Conservation (phyloP, 2,329 filamentous ascomycete species). For the Juglanconis juglandina region DNA sequence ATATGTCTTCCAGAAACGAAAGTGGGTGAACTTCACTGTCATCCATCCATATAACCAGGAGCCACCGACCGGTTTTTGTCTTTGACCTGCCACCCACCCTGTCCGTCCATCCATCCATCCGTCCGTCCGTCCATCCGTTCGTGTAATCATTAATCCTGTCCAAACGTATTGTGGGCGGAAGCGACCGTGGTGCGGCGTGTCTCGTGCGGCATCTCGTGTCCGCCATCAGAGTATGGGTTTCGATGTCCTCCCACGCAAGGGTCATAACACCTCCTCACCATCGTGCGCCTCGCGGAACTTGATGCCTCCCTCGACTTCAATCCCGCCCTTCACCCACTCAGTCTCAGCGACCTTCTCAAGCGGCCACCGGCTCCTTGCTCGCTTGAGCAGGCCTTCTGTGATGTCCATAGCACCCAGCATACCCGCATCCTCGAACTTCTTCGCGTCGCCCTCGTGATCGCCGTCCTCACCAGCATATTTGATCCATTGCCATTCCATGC, state of each 20-base stretch:
- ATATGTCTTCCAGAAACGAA: constrained; percentile 10
- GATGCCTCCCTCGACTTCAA: constrained; percentile 63
- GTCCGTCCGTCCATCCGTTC: neutral
- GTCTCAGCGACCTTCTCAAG: constrained; percentile 69
- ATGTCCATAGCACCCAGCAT: constrained; percentile 74
- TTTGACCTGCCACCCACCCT: neutral
- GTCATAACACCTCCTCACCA: constrained; percentile 48
- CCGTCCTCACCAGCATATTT: constrained; percentile 79
- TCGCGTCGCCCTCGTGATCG: constrained; percentile 70
- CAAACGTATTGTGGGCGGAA: neutral
- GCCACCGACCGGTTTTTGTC: neutral
- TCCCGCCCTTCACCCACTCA: constrained; percentile 74
- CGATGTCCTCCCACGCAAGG: neutral
- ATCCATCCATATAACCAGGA: neutral
- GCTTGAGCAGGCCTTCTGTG: constrained; percentile 79
- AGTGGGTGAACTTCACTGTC: constrained; percentile 3
- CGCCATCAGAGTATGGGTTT: neutral
- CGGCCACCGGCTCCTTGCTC: constrained; percentile 73
- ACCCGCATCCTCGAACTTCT: constrained; percentile 59
- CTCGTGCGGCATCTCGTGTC: neutral
- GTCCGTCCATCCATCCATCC: neutral
- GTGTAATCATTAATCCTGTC: neutral
- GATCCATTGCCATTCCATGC: constrained; percentile 94
- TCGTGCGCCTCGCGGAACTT: constrained; percentile 58
- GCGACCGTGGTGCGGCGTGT: neutral